Conservation (phyloP, 768 basidiomycete genomes). For the Flagelloscypha sp. region DNA sequence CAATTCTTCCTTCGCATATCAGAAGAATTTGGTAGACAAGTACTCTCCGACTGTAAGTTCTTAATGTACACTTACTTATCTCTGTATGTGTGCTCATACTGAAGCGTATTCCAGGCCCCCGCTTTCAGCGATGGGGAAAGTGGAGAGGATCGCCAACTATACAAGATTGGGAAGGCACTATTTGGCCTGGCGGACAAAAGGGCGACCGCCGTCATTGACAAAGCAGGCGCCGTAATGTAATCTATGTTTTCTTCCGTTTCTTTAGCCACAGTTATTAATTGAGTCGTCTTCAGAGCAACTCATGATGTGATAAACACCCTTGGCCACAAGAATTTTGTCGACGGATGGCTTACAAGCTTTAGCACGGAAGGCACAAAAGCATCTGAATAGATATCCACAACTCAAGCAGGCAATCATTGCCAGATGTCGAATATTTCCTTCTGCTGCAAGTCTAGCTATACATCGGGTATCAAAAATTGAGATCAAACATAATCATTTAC, state of each 20-base stretch:
- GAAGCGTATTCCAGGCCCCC: conserved; percentile 48
- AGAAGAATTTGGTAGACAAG: conserved; percentile 68
- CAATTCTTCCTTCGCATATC: conserved; percentile 61
- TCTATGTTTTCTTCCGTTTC: conserved; percentile 12
- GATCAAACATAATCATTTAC: too few species aligned
- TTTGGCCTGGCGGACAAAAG: conserved; percentile 55
- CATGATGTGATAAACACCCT: conserved; percentile 52
- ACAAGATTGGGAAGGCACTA: conserved; percentile 57
- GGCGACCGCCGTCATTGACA: conserved; percentile 72
- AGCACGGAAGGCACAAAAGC: conserved; percentile 34
- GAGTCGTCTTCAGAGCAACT: conserved; percentile 45
- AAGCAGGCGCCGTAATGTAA: conserved; percentile 61
- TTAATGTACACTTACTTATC: neutral
- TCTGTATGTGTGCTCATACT: neutral
- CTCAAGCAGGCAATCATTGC: too few species aligned
- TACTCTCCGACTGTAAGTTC: conserved; percentile 51
- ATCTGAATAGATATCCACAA: too few species aligned
- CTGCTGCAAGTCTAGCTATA: too few species aligned
- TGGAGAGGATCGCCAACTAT: conserved; percentile 54
- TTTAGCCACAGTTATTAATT: conserved; percentile 5
- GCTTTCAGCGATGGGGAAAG: conserved; percentile 68
- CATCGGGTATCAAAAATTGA: too few species aligned
- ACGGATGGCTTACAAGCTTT: conserved; percentile 53
- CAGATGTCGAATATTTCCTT: too few species aligned
- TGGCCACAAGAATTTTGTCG: conserved; percentile 65